These are phyloP conservation scores for Candida andamanensis DNA, from an alignment of 805 yeast genomes.

Conservation along the genomic window DNA sequence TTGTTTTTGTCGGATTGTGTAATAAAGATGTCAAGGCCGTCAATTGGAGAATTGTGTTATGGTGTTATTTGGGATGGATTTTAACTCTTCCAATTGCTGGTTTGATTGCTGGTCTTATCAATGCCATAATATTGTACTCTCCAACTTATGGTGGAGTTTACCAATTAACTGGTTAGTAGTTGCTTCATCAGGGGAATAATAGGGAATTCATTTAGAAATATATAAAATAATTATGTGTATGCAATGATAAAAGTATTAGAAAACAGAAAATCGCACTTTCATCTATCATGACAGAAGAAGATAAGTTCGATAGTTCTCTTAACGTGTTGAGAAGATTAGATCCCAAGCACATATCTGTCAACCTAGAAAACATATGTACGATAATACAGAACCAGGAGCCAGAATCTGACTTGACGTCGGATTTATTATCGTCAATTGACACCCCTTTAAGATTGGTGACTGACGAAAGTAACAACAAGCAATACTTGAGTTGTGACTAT, in stretches of 20 bases:
- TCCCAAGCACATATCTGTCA: constrained; percentile 29
- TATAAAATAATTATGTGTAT: too few species aligned
- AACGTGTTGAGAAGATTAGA: constrained; percentile 39
- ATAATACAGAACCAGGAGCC: constrained; percentile 32
- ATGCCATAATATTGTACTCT: constrained; percentile 60
- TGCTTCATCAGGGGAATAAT: too few species aligned
- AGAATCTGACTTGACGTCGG: constrained; percentile 66
- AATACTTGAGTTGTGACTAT: constrained; percentile 83
- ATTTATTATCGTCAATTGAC: constrained; percentile 80
- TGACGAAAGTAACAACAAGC: constrained; percentile 55
- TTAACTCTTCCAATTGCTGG: constrained; percentile 73
- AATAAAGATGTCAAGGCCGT: constrained; percentile 58
- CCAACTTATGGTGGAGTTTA: constrained; percentile 41
- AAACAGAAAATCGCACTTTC: too few species aligned
- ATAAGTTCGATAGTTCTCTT: constrained; percentile 35
- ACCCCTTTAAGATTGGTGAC: constrained; percentile 60
- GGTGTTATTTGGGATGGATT: constrained; percentile 71
- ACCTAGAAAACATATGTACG: constrained; percentile 33
- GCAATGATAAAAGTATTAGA: too few species aligned
- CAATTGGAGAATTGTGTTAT: constrained; percentile 72
- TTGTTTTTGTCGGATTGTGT: constrained; percentile 70
- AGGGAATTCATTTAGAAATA: too few species aligned
- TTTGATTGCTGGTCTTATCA: constrained; percentile 59
- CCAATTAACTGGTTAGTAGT: too few species aligned
- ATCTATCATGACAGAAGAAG: constrained; percentile 19